Evolutionary conservation across 352 stramenopile genomes (phyloP).

Genomic region (Phytopythium aichiense): DNA sequence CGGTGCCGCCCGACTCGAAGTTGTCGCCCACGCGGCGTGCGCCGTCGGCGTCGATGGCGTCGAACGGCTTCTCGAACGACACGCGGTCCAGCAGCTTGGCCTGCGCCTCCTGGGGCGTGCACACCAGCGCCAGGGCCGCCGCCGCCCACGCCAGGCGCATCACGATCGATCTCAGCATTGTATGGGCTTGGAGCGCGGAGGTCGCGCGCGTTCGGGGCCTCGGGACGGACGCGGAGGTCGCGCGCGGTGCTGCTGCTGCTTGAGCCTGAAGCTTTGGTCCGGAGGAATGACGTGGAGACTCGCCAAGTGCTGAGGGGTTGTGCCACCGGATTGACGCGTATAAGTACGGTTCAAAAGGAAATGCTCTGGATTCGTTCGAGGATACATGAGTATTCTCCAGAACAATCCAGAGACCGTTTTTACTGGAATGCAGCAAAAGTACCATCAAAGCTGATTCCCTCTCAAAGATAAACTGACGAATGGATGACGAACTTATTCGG

Average conservation of each 20-base stretch:
- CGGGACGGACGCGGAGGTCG: background rate
- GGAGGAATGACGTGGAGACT: slow-evolving; percentile 1
- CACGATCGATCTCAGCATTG: background rate
- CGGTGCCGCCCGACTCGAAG: slow-evolving; percentile 57
- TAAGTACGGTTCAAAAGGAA: background rate
- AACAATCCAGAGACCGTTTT: no score
- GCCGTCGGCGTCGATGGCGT: slow-evolving; percentile 59
- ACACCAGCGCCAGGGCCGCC: slow-evolving; percentile 14
- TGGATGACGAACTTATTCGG: no score
- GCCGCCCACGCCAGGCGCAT: slow-evolving; percentile 5
- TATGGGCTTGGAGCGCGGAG: background rate
- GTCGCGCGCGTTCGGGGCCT: background rate
- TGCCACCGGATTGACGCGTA: background rate
- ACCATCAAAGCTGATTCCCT: no score
- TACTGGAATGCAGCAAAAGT: no score
- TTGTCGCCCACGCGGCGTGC: slow-evolving; percentile 50
- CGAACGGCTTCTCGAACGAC: slow-evolving; percentile 81
- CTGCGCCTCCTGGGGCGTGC: slow-evolving; percentile 12
- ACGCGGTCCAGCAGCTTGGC: slow-evolving; percentile 42
- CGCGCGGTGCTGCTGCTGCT: no score
- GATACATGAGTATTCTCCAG: no score
- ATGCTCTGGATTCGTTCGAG: no score
- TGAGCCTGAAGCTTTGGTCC: no score
- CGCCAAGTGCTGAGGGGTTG: background rate
- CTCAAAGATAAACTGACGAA: no score